Base-by-base conservation (phyloP, 2,329 filamentous ascomycete genomes). In the Chaetomium strumarium region DNA sequence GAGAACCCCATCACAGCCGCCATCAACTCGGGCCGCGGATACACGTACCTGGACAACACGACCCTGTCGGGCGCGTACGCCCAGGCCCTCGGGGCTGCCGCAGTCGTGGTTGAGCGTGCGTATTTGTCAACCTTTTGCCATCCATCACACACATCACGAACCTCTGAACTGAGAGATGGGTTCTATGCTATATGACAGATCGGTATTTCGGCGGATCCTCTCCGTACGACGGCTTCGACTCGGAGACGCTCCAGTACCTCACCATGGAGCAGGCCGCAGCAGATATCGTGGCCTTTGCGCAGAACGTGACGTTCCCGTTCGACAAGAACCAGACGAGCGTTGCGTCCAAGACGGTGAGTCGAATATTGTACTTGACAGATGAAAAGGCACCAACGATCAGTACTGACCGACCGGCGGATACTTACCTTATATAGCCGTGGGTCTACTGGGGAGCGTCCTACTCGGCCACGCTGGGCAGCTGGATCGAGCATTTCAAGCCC, bases 171-270 rank as follows among this genome's bases (percentile, higher is more conserved):
- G n/a, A n/a, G n/a, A n/a, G n/a, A n/a, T n/a, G n/a, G n/a, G n/a
- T n/a, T n/a, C n/a, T n/a, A n/a, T n/a, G n/a, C n/a, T n/a, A n/a
- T 4, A 34, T n/a, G 34, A 37, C 20, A 61, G 58, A 61, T 43
- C 56, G 59, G 5, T 61, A 59, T 41, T 61, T 60, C 17, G 59
- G 59, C 20, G 50, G 53, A 12, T 61, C 59, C 0, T 60, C 56
- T 1, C 59, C 58, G 1, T 61, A 58, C 38, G 59, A 61, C 11
- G 56, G 58, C 2, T 53, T 61, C 20, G 46, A 57, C 34, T 50
- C 59, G 3, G 52, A 60, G 10, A 61, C 58, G n/a, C 51, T 61
- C 9, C 59, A 61, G 29, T 59, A 58, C 24, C 58, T 61, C 46
- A 60, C 53, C 37, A 55, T 57, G 50, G 56, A 60, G 17, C 56